phyloP scores from a whole-genome alignment of 2,329 filamentous ascomycete species.

The Boeremia exigua region DNA sequence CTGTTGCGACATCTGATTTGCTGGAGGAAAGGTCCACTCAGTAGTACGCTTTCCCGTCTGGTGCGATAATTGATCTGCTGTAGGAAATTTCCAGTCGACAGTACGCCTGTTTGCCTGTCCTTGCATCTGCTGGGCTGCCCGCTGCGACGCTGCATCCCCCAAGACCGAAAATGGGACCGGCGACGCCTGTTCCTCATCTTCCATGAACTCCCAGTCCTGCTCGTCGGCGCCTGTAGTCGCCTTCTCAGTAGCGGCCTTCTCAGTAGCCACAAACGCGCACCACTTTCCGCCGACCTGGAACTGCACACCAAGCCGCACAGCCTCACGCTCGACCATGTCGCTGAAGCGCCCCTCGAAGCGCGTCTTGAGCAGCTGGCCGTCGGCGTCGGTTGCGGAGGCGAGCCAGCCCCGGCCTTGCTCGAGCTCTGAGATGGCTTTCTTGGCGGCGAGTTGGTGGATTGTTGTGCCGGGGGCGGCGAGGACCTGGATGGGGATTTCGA shows the following conservation, averaged over 20 bases:
- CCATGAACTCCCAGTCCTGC: conserved; percentile 34
- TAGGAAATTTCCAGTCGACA: too few relatives aligned
- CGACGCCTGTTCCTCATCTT: conserved; percentile 16
- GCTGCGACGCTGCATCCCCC: too few relatives aligned
- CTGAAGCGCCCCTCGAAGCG: conserved; percentile 57
- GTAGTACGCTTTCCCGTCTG: too few relatives aligned
- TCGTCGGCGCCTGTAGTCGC: conserved; percentile 8
- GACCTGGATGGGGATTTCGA: conserved; percentile 67
- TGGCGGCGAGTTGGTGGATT: conserved; percentile 73
- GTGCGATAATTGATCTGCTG: too few relatives aligned
- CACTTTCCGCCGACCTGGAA: conserved; percentile 73
- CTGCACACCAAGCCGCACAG: conserved; percentile 67
- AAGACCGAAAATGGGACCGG: too few relatives aligned
- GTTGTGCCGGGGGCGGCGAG: conserved; percentile 57
- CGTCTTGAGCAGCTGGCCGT: conserved; percentile 47
- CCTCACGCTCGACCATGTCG: conserved; percentile 69
- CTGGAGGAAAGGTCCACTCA: too few relatives aligned
- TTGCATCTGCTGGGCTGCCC: too few relatives aligned
- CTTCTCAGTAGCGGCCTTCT: conserved; percentile 42
- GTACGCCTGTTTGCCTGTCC: too few relatives aligned
- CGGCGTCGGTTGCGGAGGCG: conserved; percentile 48
- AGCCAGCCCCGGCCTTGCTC: conserved; percentile 74
- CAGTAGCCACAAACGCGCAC: conserved; percentile 75
- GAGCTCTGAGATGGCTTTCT: conserved; percentile 71
- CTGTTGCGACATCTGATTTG: too few relatives aligned